phyloP scores from a whole-genome alignment of 1,284 basidiomycete species.

The Leccinum cinnamomeum region DNA sequence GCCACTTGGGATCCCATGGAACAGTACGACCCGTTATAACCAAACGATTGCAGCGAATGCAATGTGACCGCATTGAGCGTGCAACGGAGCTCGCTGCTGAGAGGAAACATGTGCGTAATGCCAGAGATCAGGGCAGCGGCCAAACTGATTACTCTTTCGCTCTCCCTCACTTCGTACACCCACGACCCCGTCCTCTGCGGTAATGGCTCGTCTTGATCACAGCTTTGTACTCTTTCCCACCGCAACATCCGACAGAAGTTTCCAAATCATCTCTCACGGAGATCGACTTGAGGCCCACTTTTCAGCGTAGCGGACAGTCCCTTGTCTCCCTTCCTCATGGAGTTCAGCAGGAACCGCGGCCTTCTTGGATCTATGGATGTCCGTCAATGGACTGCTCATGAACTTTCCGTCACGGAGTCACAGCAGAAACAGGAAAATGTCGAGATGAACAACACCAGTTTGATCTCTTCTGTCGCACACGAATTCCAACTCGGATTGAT shows the following conservation, averaged over 20 bases:
- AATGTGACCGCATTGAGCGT: slow-evolving; percentile 68
- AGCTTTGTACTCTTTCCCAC: slow-evolving; percentile 22
- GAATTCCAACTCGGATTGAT: slow-evolving; percentile 28
- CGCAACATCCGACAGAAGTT: not conserved
- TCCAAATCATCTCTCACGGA: slow-evolving; percentile 21
- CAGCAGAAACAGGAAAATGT: no score
- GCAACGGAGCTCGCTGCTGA: slow-evolving; percentile 62
- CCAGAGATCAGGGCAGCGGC: slow-evolving; percentile 49
- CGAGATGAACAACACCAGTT: no score
- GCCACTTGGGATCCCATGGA: slow-evolving; percentile 75
- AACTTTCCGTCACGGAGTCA: no score
- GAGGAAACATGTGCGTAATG: slow-evolving; percentile 59
- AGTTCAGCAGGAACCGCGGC: slow-evolving; percentile 20
- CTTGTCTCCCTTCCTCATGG: slow-evolving; percentile 33
- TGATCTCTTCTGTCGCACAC: slow-evolving; percentile 28
- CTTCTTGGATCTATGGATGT: slow-evolving; percentile 28
- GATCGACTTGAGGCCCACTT: slow-evolving; percentile 11
- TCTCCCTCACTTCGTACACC: slow-evolving; percentile 9
- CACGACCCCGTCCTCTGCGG: slow-evolving; percentile 16
- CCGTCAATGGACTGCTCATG: slow-evolving; percentile 21
- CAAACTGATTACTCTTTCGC: slow-evolving; percentile 53
- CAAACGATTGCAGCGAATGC: slow-evolving; percentile 87
- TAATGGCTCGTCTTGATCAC: slow-evolving; percentile 22
- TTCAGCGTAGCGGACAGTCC: not conserved
- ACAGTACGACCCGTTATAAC: slow-evolving; percentile 75